These are phyloP conservation scores for Gnetum montanum DNA, from an alignment of 75 land plant species.

Conservation along the genomic window DNA sequence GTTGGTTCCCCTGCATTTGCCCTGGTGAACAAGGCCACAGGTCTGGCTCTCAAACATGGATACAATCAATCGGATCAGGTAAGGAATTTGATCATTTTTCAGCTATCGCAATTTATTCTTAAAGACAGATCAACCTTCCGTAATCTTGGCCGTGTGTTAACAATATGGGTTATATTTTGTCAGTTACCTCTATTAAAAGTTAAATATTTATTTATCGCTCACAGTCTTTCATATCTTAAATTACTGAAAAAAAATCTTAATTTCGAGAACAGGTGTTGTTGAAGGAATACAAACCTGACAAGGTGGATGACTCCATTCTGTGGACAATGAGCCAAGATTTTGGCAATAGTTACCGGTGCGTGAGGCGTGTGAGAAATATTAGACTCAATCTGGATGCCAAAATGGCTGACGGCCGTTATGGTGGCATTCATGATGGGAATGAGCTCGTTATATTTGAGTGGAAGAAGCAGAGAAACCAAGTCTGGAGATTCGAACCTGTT, in stretches of 20 bases:
- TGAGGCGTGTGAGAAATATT: constrained; percentile 8
- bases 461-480: constrained; percentile 13
- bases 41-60: constrained; percentile 46
- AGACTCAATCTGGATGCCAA: constrained; percentile 11
- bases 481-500: constrained; percentile 10
- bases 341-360: constrained; percentile 12
- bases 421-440: constrained; percentile 9
- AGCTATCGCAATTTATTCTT: neutral
- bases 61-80: constrained; percentile 2
- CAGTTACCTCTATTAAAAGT: neutral
- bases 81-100: neutral
- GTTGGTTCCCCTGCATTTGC: constrained; percentile 61
- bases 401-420: neutral
- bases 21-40: constrained; percentile 60
- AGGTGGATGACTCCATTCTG: constrained; percentile 3
- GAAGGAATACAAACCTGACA: neutral
- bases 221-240: no score
- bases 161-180: neutral
- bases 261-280: constrained; percentile 3
- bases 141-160: neutral
- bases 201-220: neutral
- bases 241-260: no score
- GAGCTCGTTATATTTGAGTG: constrained; percentile 14
- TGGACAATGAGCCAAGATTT: constrained; percentile 10
- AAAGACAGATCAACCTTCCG: neutral